Percentiles rank a stretch among this genome's conserved stretches.
Evolutionary conservation across 495 filamentous ascomycete species (phyloP).

Genomic region (Xylaria grammica): DNA sequence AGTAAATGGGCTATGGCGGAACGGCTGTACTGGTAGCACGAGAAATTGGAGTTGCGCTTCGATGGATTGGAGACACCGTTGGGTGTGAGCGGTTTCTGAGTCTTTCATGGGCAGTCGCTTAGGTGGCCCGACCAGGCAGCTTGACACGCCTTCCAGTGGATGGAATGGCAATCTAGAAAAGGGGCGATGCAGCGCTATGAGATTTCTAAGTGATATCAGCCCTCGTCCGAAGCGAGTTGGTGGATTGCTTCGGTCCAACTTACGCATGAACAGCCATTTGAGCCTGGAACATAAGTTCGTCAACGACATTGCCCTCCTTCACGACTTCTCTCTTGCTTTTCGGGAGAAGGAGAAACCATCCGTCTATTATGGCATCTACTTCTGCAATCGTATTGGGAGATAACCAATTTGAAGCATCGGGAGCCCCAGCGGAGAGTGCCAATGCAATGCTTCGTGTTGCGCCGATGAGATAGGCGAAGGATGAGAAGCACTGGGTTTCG

Average conservation of each 20-base stretch:
- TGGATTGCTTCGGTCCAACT: constrained; percentile 8
- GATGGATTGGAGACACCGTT: constrained; percentile 68
- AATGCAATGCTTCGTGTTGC: constrained; percentile 67
- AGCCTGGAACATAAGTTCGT: constrained; percentile 77
- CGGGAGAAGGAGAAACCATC: constrained; percentile 70
- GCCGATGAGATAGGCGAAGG: constrained; percentile 65
- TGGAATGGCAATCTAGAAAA: constrained; percentile 44
- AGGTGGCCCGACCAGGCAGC: constrained; percentile 41
- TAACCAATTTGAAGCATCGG: constrained; percentile 16
- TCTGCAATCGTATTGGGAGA: constrained; percentile 37
- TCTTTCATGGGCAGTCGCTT: constrained; percentile 40
- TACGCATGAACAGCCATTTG: constrained; percentile 65
- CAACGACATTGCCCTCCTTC: constrained; percentile 59
- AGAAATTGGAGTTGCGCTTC: constrained; percentile 66
- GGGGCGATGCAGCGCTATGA: constrained; percentile 64
- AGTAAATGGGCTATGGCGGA: constrained; percentile 70
- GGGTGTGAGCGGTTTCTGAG: constrained; percentile 61
- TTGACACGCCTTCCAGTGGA: constrained; percentile 42
- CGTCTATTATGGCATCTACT: constrained; percentile 68
- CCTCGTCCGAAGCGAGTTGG: not conserved
- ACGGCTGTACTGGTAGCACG: constrained; percentile 63
- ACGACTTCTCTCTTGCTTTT: constrained; percentile 64
- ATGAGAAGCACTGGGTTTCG: constrained; percentile 58
- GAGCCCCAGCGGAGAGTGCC: constrained; percentile 36
- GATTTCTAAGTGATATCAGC: constrained; percentile 29